Base-by-base conservation (phyloP, 1,284 basidiomycete genomes). In the Ganoderma lingzhi region DNA sequence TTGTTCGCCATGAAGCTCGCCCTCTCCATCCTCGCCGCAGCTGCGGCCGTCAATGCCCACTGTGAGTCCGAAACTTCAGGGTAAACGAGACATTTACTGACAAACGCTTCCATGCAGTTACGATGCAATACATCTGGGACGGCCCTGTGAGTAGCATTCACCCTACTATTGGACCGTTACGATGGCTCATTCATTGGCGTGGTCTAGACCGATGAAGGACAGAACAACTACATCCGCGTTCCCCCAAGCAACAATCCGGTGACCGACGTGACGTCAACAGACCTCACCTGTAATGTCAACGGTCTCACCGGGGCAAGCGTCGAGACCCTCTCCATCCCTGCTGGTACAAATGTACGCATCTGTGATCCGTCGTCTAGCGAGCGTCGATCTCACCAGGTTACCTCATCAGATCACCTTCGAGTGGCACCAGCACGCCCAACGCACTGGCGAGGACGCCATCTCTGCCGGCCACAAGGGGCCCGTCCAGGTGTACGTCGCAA, bases 181-280 rank as follows among this genome's bases (percentile, higher is more conserved):
- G 15, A 45, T 63, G 30, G 28, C 39, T 19, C 39, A 28, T 28
- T 19, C 32, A 2, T 65, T 3, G 12, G n/a, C 10, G 5, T 59
- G 17, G 12, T 53, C 19, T 68, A 84, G 82, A 80, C 76, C 41
- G 85, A 87, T 73, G 76, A 85, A 73, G 85, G 85, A 3, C 76
- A 78, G 56, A 85, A 85, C 77, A 81, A 73, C 39, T 81, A 80
- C 74, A 76, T 86, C 63, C 84, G 85, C 68, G 74, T 86, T n/a
- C 80, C 84, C n/a, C 84, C 86, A 12, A 86, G 75, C 78, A 87
- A 87, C 79, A 85, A 85, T 74, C 86, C 86, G 14, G 85, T 87
- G 61, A 85, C 83, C 44, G 86, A 86, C 63, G 84, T 87, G 15
- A 86, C 83, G 39, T 85, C 84, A 41, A 84, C 75, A 3, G 86